Evolutionary conservation across 176 grass and related monocot genomes (phyloP), one percentile per base, ranked within the genome.

Genomic region (Ananas comosus): DNA sequence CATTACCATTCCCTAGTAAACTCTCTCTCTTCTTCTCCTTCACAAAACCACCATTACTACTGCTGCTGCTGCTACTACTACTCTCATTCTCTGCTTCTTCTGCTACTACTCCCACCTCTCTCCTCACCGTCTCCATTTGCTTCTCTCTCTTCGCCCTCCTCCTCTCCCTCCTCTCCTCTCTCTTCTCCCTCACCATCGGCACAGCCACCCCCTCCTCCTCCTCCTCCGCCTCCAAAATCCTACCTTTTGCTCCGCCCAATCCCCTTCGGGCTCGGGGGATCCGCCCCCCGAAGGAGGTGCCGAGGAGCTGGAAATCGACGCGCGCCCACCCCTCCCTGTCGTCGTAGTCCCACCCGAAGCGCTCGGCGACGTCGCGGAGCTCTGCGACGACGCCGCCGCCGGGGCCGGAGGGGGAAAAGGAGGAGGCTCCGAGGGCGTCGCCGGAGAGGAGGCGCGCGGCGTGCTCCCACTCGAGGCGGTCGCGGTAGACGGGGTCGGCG

Each of bases 381-480:
- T 78, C 67, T 2, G 59, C n/a, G 21, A 51, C 28, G 18, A 24
- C 59, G 69, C 61, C 71, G 53, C 24, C n/a, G 21, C 47, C 28
- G 18, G 33, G 52, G 69, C 61, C 71, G 53, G 69, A 79, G 64
- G 80, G 81, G 49, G 48, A 68, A 53, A 59, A 77, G 74, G 80
- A 74, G 64, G 59, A 54, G 13, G 73, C 2, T 11, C 24, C 23
- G 23, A 23, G 48, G 63, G 8, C 13, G 48, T 91, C 84, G 49
- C 84, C 88, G 59, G 71, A 70, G 65, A 87, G 78, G 81, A 91
- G 81, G 12, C 72, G 70, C 70, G 83, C 81, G 21, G 66, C 79
- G 63, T 83, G 76, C 70, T 91, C 89, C 89, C 82, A 88, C 85
- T 91, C 82, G 4, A 80, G 18, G 79, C 79, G 82, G 66, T 88